These are phyloP conservation scores for Stereocaulon alpinum DNA, from an alignment of 495 filamentous ascomycete species.

Conservation along the genomic window DNA sequence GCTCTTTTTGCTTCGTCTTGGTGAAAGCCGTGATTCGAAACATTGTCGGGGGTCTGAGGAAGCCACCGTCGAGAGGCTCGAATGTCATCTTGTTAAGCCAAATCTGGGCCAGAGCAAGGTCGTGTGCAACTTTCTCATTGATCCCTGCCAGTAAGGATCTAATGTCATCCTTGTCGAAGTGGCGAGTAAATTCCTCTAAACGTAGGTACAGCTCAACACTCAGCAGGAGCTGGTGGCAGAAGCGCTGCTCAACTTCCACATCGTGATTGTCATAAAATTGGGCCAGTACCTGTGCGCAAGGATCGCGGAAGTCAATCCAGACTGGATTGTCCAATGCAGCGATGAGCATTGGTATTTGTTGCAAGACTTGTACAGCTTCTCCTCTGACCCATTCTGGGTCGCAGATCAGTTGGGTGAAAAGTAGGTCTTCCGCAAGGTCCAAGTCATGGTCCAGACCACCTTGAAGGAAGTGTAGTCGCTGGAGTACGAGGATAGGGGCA, in stretches of 20 bases:
- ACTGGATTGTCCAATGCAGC: slow-evolving; percentile 47
- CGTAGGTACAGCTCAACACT: slow-evolving; percentile 57
- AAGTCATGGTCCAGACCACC: background rate
- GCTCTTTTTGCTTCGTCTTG: slow-evolving; percentile 54
- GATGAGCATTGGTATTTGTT: slow-evolving; percentile 58
- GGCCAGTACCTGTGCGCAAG: slow-evolving; percentile 51
- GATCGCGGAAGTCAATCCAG: slow-evolving; percentile 60
- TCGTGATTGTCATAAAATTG: slow-evolving; percentile 20
- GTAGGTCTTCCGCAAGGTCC: slow-evolving; percentile 13
- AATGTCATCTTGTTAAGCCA: slow-evolving; percentile 47
- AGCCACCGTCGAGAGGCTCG: slow-evolving; percentile 18
- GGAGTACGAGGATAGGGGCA: slow-evolving; percentile 18
- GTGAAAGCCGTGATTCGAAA: slow-evolving; percentile 32
- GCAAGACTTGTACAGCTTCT: slow-evolving; percentile 40
- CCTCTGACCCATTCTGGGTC: slow-evolving; percentile 35
- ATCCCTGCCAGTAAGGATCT: background rate
- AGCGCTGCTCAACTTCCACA: slow-evolving; percentile 38
- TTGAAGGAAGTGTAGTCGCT: slow-evolving; percentile 10
- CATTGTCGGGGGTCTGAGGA: slow-evolving; percentile 28
- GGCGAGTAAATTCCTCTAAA: slow-evolving; percentile 33
- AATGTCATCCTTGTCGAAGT: background rate
- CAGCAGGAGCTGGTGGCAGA: slow-evolving; percentile 64
- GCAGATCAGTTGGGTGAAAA: slow-evolving; percentile 34
- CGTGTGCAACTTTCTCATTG: slow-evolving; percentile 51
- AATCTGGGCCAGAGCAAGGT: slow-evolving; percentile 3